Evolutionary conservation across 352 stramenopile species (phyloP).

Genomic region (Phytopythium ostracodes): DNA sequence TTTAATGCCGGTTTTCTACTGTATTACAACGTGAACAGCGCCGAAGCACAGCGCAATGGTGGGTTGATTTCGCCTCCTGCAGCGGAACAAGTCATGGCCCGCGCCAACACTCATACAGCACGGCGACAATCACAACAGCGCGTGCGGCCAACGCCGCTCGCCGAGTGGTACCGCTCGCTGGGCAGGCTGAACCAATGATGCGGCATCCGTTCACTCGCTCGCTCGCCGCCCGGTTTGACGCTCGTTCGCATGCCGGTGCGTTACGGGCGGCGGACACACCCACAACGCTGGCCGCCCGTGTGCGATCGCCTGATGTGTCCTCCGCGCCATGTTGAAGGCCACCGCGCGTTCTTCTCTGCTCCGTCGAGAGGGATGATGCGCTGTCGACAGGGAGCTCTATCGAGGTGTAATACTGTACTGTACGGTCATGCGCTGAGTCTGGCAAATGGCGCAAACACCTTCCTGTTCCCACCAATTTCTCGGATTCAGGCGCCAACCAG

Average conservation of each 20-base stretch:
- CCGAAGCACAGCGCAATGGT: too few relatives aligned
- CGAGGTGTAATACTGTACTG: background rate
- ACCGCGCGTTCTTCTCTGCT: background rate
- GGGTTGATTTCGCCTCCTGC: too few relatives aligned
- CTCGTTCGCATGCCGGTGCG: background rate
- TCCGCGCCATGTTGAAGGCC: background rate
- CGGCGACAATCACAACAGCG: background rate
- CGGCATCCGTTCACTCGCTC: background rate
- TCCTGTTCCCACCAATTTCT: too few relatives aligned
- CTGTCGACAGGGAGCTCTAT: background rate
- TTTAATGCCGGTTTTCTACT: too few relatives aligned
- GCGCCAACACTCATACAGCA: background rate
- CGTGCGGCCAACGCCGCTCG: too few relatives aligned
- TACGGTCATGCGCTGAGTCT: background rate
- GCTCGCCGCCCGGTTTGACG: too few relatives aligned
- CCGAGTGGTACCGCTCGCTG: background rate
- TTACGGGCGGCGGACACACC: background rate
- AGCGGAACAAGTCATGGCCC: too few relatives aligned
- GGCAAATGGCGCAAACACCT: background rate
- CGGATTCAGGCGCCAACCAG: too few relatives aligned
- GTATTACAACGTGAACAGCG: too few relatives aligned
- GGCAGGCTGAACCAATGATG: background rate
- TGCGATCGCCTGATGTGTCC: constrained; percentile 4
- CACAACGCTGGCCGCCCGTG: background rate
- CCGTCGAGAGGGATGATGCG: too few relatives aligned